These are phyloP conservation scores for Acanthamoeba castellanii DNA, from an alignment of 208 protist species.

Conservation along the genomic window DNA sequence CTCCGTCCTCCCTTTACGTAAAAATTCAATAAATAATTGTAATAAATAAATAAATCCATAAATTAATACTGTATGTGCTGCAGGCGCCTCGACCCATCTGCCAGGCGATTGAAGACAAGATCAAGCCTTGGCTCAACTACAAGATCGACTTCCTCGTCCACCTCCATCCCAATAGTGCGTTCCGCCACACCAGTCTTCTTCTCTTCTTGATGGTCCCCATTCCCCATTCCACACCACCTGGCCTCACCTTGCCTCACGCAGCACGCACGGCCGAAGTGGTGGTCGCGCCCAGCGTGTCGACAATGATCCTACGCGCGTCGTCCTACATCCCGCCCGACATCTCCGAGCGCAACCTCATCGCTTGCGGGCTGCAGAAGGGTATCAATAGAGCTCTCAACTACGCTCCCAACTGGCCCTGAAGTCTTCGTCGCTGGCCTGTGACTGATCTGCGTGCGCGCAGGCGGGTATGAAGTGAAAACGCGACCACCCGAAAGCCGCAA, in stretches of 20 bases:
- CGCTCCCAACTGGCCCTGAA: not conserved
- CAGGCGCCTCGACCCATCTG: not conserved
- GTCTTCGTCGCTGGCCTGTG: not conserved
- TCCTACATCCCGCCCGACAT: slow-evolving; percentile 15
- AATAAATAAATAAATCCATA: no score
- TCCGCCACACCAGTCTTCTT: not conserved
- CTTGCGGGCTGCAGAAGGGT: not conserved
- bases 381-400: not conserved
- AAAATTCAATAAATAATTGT: no score
- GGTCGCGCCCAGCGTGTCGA: slow-evolving; percentile 4
- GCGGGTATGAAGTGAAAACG: not conserved
- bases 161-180: not conserved
- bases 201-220: not conserved
- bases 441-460: not conserved
- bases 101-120: not conserved
- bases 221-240: no score
- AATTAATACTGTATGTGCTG: no score
- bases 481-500: not conserved
- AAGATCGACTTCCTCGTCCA: not conserved
- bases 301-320: not conserved
- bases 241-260: not conserved
- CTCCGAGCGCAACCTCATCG: not conserved
- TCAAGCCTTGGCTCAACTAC: not conserved
- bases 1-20: not conserved
- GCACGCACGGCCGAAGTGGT: not conserved